These are phyloP conservation scores for Phlegmacium glaucopus DNA, from an alignment of 768 basidiomycete species.

Conservation along the genomic window DNA sequence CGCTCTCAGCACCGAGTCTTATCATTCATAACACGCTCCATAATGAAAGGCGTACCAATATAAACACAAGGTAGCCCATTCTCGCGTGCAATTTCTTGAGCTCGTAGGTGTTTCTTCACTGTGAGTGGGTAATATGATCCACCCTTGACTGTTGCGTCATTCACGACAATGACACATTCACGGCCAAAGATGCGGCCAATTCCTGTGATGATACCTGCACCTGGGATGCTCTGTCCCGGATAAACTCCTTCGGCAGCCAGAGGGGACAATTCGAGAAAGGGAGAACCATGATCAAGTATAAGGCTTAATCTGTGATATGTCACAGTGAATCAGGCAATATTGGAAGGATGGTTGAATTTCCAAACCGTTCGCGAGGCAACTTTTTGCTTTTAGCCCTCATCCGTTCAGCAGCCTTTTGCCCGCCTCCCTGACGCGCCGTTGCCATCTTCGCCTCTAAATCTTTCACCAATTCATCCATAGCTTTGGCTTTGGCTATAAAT, in stretches of 20 bases:
- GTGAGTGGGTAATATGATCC: conserved; percentile 91
- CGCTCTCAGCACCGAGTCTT: no score
- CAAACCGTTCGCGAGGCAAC: conserved; percentile 79
- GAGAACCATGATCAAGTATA: conserved; percentile 81
- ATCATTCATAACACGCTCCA: no score
- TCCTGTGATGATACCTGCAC: conserved; percentile 89
- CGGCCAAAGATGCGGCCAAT: conserved; percentile 73
- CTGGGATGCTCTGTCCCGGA: conserved; percentile 68
- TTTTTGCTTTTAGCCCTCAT: conserved; percentile 80
- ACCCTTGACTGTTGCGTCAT: conserved; percentile 92
- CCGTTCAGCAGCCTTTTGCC: conserved; percentile 66
- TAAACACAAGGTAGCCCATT: conserved; percentile 90
- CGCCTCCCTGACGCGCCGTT: conserved; percentile 66
- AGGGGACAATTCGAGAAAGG: conserved; percentile 85
- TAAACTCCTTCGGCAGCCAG: conserved; percentile 90
- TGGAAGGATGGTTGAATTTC: conserved; percentile 1
- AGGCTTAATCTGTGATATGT: conserved; percentile 50
- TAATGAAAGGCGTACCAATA: conserved; percentile 60
- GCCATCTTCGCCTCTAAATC: conserved; percentile 61
- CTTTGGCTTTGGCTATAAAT: conserved; percentile 60
- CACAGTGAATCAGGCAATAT: not conserved
- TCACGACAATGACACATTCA: conserved; percentile 89
- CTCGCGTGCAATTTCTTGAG: conserved; percentile 92
- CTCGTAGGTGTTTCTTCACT: conserved; percentile 94
- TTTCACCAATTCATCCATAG: conserved; percentile 68